Conservation (phyloP, 1,139 yeast species). For the Entelexis paramagnoliae region DNA sequence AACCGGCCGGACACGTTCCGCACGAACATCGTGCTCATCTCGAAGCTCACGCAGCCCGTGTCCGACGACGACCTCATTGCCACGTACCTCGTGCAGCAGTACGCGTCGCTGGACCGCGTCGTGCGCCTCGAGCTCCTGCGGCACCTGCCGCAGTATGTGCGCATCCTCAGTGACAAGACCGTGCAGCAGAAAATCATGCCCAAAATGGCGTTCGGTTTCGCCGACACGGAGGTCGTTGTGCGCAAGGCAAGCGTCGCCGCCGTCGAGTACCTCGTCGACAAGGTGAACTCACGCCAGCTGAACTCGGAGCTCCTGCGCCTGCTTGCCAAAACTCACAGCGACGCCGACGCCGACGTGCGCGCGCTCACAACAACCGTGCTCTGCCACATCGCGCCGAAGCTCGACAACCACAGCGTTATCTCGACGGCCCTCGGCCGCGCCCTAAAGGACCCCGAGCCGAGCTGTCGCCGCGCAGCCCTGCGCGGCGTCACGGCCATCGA, state of each 20-base stretch:
- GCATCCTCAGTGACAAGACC: slow-evolving; percentile 46
- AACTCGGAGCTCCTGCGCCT: slow-evolving; percentile 76
- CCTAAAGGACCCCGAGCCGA: slow-evolving; percentile 67
- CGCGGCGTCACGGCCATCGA: slow-evolving; percentile 61
- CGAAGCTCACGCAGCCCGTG: slow-evolving; percentile 34
- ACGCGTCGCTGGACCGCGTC: slow-evolving; percentile 61
- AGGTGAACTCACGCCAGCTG: slow-evolving; percentile 64
- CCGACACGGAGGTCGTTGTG: slow-evolving; percentile 70
- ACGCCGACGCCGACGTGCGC: slow-evolving; percentile 70
- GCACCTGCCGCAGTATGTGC: slow-evolving; percentile 48
- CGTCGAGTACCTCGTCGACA: slow-evolving; percentile 52
- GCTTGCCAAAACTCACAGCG: slow-evolving; percentile 81
- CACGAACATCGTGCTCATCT: slow-evolving; percentile 23
- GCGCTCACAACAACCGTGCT: slow-evolving; percentile 75
- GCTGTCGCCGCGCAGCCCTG: slow-evolving; percentile 68
- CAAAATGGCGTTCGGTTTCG: slow-evolving; percentile 63
- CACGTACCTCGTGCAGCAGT: slow-evolving; percentile 57
- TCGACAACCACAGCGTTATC: slow-evolving; percentile 45
- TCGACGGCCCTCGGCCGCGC: slow-evolving; percentile 83
- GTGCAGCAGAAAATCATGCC: slow-evolving; percentile 63
- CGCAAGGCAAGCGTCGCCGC: slow-evolving; percentile 74
- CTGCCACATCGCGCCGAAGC: slow-evolving; percentile 55
- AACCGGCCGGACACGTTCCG: slow-evolving; percentile 7
- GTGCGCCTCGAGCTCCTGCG: slow-evolving; percentile 60
- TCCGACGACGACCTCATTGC: slow-evolving; percentile 43